Evolutionary conservation across 192 early-diverging fungal species (phyloP), one percentile per base, ranked within the genome.

Genomic region (Entomortierella parvispora): DNA sequence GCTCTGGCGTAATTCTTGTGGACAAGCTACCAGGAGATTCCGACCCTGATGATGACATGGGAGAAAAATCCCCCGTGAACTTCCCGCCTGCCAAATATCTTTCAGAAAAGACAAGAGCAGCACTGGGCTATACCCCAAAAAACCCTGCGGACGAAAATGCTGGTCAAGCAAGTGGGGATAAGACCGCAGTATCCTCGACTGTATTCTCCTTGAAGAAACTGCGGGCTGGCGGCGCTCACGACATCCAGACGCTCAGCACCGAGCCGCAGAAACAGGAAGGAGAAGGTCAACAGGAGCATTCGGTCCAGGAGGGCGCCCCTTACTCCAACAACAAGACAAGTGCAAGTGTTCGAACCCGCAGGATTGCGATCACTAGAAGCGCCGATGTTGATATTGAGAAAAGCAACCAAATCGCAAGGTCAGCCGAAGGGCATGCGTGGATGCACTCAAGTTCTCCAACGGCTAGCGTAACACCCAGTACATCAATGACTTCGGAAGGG

Each of bases 1-100:
- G 72, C 25, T 59, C 59, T 4, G 72, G 72, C 11, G 62, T 76
- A 52, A 68, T 68, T n/a, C 47, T 76, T 11, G 65, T 76, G 4
- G 61, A 67, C 18, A 74, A 65, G 22, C 33, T 74, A 3, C 54
- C 46, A 4, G 70, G 64, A 40, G 57, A 31, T 7, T 51, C 63
- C 9, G 22, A 26, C n/a, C n/a, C 23, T 10, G 63, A 49, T 15
- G 28, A n/a, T 12, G 23, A 22, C 23, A 33, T 29, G 20, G 40
- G 40, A 6, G 33, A 8, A 15, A 52, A 62, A 33, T 70, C 55
- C 68, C 68, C 18, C 47, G 48, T 3, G 58, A 62, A 32, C 56
- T 70, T 11, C 61, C 68, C 37, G 1, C 26, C 53, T 18, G 26
- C 52, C 12, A 25, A 43, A 15, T 40, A 57, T 9, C 51, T 50